Conservation (phyloP, 225 moss, liverwort and hornwort genomes). For the Bryoerythrophyllum caledonicum region DNA sequence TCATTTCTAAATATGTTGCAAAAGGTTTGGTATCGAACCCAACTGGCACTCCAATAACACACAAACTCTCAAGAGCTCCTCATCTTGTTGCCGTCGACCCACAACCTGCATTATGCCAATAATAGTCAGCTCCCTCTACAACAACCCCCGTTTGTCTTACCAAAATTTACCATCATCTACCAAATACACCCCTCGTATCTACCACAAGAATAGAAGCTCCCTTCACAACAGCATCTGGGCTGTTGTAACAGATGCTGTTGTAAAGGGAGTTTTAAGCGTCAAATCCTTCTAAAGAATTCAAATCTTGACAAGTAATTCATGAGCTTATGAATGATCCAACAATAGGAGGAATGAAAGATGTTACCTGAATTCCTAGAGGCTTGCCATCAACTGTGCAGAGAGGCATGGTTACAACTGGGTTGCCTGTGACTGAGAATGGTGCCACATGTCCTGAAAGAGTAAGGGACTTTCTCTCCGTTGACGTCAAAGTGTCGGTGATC, state of each 20-base stretch:
- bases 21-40: slow-evolving; percentile 33
- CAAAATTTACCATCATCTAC: too few relatives aligned
- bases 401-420: slow-evolving; percentile 74
- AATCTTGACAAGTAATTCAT: too few relatives aligned
- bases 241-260: too few relatives aligned
- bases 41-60: slow-evolving; percentile 53
- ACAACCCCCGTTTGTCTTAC: too few relatives aligned
- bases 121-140: too few relatives aligned
- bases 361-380: slow-evolving; percentile 80
- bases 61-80: slow-evolving; percentile 59
- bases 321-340: not conserved
- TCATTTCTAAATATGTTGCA: slow-evolving; percentile 15
- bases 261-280: too few relatives aligned
- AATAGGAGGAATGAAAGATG: not conserved
- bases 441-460: slow-evolving; percentile 63
- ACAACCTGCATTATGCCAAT: slow-evolving; percentile 58
- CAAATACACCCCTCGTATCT: too few relatives aligned
- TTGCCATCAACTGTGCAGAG: slow-evolving; percentile 59
- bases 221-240: too few relatives aligned
- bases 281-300: too few relatives aligned
- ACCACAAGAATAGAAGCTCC: too few relatives aligned
- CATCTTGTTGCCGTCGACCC: slow-evolving; percentile 64
- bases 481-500: slow-evolving; percentile 48
- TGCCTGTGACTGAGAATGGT: slow-evolving; percentile 74
- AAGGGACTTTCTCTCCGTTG: slow-evolving; percentile 54